phyloP scores from a whole-genome alignment of 2,329 filamentous ascomycete genomes.

The Verticillium longisporum region DNA sequence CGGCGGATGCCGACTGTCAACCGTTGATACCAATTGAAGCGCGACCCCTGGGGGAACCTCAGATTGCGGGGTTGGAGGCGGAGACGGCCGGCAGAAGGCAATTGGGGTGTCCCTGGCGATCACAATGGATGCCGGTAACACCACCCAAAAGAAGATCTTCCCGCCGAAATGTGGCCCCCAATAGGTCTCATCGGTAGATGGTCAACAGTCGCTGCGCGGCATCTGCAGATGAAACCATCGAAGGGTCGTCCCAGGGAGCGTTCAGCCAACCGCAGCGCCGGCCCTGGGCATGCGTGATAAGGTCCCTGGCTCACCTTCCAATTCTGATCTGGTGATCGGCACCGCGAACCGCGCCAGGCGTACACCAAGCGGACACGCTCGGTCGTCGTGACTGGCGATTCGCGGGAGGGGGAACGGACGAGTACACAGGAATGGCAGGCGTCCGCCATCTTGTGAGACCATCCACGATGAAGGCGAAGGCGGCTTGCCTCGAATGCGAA shows the following conservation, averaged over 20 bases:
- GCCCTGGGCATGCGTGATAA: conserved; percentile 11
- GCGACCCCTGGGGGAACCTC: background rate
- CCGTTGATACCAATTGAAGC: background rate
- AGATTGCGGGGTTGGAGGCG: background rate
- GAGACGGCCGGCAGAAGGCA: background rate
- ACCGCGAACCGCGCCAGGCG: conserved; percentile 3
- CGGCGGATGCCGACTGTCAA: background rate
- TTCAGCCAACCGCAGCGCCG: conserved; percentile 7
- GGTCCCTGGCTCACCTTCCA: conserved; percentile 7
- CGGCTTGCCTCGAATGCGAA: too few species aligned
- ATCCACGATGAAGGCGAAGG: background rate
- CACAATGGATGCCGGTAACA: background rate
- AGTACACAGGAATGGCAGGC: background rate
- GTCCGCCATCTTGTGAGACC: background rate
- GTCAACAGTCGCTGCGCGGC: background rate
- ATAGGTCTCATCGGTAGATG: background rate
- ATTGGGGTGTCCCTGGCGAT: background rate
- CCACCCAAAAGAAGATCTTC: background rate
- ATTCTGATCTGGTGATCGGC: conserved; percentile 6
- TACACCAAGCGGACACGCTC: conserved; percentile 2
- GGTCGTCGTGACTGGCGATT: background rate
- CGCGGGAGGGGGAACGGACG: background rate
- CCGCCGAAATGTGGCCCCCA: background rate
- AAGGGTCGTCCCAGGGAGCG: background rate
- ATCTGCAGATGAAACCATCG: background rate